Conservation (phyloP, 164 flowering plant genomes). For the Tetracentron sinense region DNA sequence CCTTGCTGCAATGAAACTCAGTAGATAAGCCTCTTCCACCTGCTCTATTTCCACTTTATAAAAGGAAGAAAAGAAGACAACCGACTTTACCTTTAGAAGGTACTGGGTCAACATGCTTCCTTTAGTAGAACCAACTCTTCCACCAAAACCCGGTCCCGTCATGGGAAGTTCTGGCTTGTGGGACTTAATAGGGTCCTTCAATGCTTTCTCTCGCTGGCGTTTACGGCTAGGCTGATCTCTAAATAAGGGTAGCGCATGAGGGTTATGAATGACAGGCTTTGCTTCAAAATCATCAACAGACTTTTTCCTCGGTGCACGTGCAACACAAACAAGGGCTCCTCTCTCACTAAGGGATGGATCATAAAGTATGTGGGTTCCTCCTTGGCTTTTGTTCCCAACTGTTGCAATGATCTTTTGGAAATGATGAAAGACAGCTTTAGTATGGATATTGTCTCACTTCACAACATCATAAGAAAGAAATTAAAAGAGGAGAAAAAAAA, state of each 20-base stretch:
- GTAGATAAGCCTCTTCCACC: conserved; percentile 10
- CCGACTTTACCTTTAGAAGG: conserved; percentile 75
- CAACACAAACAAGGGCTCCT: conserved; percentile 97
- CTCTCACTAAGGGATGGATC: conserved; percentile 90
- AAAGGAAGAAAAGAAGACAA: not conserved
- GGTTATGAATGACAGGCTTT: conserved; percentile 87
- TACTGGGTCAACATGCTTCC: conserved; percentile 96
- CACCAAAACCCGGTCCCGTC: conserved; percentile 95
- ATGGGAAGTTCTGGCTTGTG: conserved; percentile 94
- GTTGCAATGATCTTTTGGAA: conserved; percentile 78
- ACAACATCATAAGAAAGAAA: too few species aligned
- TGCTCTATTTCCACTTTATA: not conserved
- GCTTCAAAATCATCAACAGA: conserved; percentile 85
- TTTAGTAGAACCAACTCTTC: conserved; percentile 80
- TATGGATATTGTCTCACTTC: not conserved
- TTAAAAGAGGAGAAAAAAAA: not conserved
- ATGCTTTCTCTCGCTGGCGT: conserved; percentile 82
- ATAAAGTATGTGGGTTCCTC: conserved; percentile 89
- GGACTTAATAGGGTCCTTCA: conserved; percentile 92
- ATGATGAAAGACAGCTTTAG: conserved; percentile 3
- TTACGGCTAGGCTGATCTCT: conserved; percentile 98
- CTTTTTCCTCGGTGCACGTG: conserved; percentile 93
- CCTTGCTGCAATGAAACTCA: conserved; percentile 70
- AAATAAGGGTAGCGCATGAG: conserved; percentile 93
- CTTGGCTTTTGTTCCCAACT: conserved; percentile 78